These are phyloP conservation scores for Lactarius trivialis DNA, from an alignment of 768 basidiomycete species.

Conservation along the genomic window DNA sequence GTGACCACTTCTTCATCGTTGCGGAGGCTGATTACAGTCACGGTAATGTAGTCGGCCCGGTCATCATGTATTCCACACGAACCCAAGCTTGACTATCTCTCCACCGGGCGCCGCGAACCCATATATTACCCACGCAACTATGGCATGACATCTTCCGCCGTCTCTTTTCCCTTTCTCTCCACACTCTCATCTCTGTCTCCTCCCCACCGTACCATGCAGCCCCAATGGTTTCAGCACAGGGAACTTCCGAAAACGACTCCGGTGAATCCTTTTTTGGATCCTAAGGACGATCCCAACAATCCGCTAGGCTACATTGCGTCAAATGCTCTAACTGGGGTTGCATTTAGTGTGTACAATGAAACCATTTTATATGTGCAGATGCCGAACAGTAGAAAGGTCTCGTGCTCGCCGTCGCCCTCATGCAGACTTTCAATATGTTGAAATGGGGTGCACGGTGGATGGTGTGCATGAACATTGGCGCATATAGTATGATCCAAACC, in stretches of 20 bases:
- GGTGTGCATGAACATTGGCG: conserved; percentile 50
- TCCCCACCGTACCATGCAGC: conserved; percentile 1
- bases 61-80: not conserved
- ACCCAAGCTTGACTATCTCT: not conserved
- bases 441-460: conserved; percentile 24
- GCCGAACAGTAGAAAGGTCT: conserved; percentile 4
- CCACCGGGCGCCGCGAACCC: not conserved
- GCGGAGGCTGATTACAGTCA: not conserved
- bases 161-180: not conserved
- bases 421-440: conserved; percentile 4
- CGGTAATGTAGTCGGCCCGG: not conserved
- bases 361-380: not conserved
- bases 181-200: not conserved
- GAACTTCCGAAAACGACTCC: not conserved
- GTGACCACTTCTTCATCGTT: not conserved
- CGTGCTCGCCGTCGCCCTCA: not conserved
- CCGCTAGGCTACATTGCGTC: conserved; percentile 50
- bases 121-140: not conserved
- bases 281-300: conserved; percentile 47
- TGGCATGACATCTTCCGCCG: not conserved
- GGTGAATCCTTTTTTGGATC: conserved; percentile 42
- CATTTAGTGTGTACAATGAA: conserved; percentile 34
- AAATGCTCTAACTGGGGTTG: conserved; percentile 44
- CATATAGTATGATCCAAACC: conserved; percentile 38
- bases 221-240: not conserved